Base-by-base conservation (phyloP, 2,329 filamentous ascomycete genomes). In the Emergomyces pasteurianus region DNA sequence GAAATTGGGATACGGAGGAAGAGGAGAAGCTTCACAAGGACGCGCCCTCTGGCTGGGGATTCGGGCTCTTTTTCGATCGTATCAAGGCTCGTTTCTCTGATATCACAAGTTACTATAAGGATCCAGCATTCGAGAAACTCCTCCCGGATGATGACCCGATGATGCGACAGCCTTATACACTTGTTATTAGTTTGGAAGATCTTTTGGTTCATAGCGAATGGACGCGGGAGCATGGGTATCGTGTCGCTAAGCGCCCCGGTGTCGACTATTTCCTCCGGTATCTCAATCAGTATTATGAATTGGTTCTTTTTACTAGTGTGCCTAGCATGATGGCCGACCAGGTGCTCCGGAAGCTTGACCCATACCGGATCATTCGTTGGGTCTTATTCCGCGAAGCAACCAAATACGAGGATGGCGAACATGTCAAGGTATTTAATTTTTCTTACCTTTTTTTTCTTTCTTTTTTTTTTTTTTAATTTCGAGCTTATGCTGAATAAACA, bases 211-310 rank as follows among this genome's bases (percentile, higher is more conserved):
- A 96, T 77, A 95, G 89, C 71, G 90, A 96, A 73, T 99, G 94
- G 94, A 84, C 86, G 28, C 85, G 92, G 61, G 90, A 97, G 73
- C 88, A 96, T 71, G 94, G 94, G 62, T 99, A 94, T 91, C 86
- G 92, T 67, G 83, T 95, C 63, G 94, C 94, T 34, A 99, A 99
- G 79, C 85, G 94, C 57, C 94, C 94, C 42, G 94, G 94, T 53
- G 84, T 95, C 63, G 94, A 99, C 77, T 99, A 99, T 79, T 99
- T 99, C 79, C 79, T 99, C 65, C 89, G 90, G 71, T 99, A 99
- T 74, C 83, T 99, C 56, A 92, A 89, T 76, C 92, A 96, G 75
- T 97, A 99, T 81, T 99, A 96, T 72, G 94, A 99, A 75, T 81
- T 99, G 60, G 94, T 97, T 58, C 85, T 99, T 65, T 99, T 97